phyloP scores from a whole-genome alignment of 371 early-diverging fungal genomes.

The Nematocida minor region DNA sequence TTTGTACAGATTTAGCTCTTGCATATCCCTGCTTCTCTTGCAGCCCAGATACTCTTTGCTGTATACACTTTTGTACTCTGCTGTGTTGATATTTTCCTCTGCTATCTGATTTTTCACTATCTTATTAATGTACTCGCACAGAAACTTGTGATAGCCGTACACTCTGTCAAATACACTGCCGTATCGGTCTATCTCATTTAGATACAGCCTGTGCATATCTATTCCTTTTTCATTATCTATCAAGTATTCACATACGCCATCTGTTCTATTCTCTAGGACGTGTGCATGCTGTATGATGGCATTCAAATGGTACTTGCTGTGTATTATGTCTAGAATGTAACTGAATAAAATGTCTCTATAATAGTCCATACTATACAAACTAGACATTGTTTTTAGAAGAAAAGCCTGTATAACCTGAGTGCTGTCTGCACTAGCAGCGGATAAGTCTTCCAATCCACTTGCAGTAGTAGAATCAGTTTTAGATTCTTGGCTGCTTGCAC shows the following conservation, averaged over 20 bases:
- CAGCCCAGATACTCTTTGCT: background rate
- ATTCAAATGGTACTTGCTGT: background rate
- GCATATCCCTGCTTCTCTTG: background rate
- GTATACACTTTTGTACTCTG: background rate
- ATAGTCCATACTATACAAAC: background rate
- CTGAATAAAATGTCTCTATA: background rate
- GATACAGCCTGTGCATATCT: background rate
- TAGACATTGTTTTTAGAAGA: background rate
- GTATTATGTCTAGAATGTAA: background rate
- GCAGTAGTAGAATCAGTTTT: too few relatives aligned
- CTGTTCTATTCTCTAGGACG: background rate
- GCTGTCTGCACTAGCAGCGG: background rate
- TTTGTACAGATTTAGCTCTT: background rate
- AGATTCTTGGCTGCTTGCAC: background rate
- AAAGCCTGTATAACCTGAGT: background rate
- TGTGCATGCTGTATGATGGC: background rate
- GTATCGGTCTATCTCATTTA: background rate
- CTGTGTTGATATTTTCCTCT: background rate
- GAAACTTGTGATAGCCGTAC: constrained; percentile 27
- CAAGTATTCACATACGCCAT: background rate
- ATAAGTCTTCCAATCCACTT: too few relatives aligned
- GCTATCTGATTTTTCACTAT: background rate
- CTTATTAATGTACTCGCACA: constrained; percentile 1
- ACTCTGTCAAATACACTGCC: background rate
- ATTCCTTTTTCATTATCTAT: background rate